Evolutionary conservation across 805 yeast genomes (phyloP), one percentile per base, ranked within the genome.

Genomic region (Saccharomycopsis microspora): DNA sequence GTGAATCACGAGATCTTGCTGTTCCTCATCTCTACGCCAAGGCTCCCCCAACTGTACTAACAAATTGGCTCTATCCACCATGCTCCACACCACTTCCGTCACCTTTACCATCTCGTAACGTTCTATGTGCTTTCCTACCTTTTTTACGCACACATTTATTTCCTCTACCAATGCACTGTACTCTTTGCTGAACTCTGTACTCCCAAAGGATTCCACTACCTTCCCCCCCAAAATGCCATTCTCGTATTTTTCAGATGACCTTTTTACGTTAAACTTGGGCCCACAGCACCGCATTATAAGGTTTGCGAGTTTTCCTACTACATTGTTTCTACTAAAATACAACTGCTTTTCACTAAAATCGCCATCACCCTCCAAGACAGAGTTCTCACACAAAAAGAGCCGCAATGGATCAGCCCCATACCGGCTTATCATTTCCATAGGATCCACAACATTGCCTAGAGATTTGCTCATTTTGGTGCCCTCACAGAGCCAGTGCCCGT

Each of bases 401-500:
- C 96, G 70, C 39, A 88, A 64, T 0, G 85, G 64, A 61, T 85
- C 93, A n/a, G 71, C 62, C 0, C 88, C 96, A 57, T 83, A 85
- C 39, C 69, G 61, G 0, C 74, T 68, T 3, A 76, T 68, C 32
- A 82, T 70, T n/a, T 67, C 74, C 19, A 84, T 59, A 0, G 98
- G 98, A 58, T 93, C 97, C 4, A 90, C 94, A 6, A 90, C 97
- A 60, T 93, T 93, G 0, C 97, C 96, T 47, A 80, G 66, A 48
- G 94, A 82, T 58, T 93, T 93, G 44, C 95, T 85, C 98, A 93
- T 93, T 60, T 93, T 93, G 41, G 78, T 68, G 0, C 97, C 97
- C 34, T 80, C 82, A 62, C 83, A 75, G 28, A 89, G 68, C 97
- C 97, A 93, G 62, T 93, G 98, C 4, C 94, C 82, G 66, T 93